Evolutionary conservation across 805 yeast genomes (phyloP).

Genomic region (Lipomyces kockii): DNA sequence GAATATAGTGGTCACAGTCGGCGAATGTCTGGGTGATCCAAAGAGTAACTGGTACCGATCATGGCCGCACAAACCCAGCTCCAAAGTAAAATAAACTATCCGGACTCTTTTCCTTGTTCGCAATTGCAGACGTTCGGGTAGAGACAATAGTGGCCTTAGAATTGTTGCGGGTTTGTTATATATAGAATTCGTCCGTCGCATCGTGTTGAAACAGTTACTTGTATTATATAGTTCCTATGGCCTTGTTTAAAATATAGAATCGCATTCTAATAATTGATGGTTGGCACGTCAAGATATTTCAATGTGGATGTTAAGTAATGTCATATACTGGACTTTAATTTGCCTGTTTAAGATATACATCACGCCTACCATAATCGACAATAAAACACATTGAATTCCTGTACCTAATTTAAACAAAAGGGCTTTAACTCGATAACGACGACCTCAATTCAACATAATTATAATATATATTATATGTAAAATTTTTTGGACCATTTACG

Average conservation of each 20-base stretch:
- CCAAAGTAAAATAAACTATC: too few species aligned
- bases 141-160: not conserved
- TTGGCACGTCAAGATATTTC: not conserved
- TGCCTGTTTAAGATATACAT: not conserved
- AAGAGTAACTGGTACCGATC: slow-evolving; percentile 29
- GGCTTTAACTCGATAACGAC: not conserved
- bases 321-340: not conserved
- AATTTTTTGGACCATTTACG: not conserved
- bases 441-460: not conserved
- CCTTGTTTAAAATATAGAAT: not conserved
- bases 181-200: not conserved
- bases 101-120: not conserved
- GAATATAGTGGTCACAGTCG: slow-evolving; percentile 25
- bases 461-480: too few species aligned
- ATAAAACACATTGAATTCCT: not conserved
- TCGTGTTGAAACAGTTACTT: not conserved
- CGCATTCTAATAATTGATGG: not conserved
- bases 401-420: not conserved
- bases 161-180: not conserved
- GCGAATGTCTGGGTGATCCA: slow-evolving; percentile 30
- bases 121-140: not conserved
- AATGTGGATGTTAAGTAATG: not conserved
- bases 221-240: not conserved
- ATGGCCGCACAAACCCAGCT: not conserved
- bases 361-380: not conserved